Base-by-base conservation (phyloP, 2,329 filamentous ascomycete genomes). In the Boeremia exigua region DNA sequence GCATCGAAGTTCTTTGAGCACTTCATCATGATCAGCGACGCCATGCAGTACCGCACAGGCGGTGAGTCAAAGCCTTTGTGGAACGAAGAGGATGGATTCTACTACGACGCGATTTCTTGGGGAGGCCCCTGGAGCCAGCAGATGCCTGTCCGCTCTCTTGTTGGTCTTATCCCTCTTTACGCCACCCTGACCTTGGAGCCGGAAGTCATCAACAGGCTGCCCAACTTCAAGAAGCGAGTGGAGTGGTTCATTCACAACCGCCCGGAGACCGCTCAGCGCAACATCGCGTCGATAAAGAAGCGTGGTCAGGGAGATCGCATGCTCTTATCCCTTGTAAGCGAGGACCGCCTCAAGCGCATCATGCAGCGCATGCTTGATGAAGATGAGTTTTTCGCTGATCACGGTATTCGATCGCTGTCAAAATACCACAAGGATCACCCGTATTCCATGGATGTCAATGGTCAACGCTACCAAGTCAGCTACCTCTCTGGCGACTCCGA, bases 1-100 rank as follows among this genome's bases (percentile, higher is more conserved):
- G 93, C 94, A 1, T 96, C 92, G 46, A 98, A 98, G 78, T 98
- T 98, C 81, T 98, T 98, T 69, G 95, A 98, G 79, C 95, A 98
- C 72, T 98, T 98, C 78, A 91, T 98, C 71, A 88, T 97, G 75
- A 98, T 98, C 75, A 96, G 92, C 71, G 95, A 98, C 78, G 95
- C 94, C 54, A 97, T 98, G 94, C 83, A 89, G 83, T 77, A 85
- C 82, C 67, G 91, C 79, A 66, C 82, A 76, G 77, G 88, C 78
- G 79, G 88, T 80, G 72, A 86, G 64, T 90, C 95, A 68, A 86
- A 91, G 70, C 96, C 93, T 30, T 80, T 98, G 7, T 98, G 94
- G 94, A 98, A 97, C 70, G 92, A 97, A 27, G 86, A 96, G 60
- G 94, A 98, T 75, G 92, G 91, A 53, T 98, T 98, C 82, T 98